Evolutionary conservation across 257 asterid species (phyloP), one percentile per base, ranked within the genome.

Genomic region (Lavandula angustifolia): DNA sequence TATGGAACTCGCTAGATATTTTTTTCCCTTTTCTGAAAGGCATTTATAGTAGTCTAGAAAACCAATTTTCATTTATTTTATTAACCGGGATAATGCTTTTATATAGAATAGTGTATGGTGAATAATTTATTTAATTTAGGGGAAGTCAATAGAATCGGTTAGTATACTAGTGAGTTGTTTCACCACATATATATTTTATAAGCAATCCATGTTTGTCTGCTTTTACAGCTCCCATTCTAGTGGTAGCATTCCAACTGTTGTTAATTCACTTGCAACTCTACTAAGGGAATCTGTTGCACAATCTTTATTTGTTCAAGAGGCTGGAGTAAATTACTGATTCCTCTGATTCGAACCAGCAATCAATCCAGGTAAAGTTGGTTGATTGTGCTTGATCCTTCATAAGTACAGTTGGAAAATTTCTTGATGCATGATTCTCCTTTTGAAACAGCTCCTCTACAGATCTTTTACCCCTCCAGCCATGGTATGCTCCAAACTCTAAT

Each of bases 321-420:
- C 84, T 78, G 97, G 97, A 64, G 95, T 90, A 46, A 87, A 84
- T 73, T 87, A 76, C 86, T 90, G 58, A 75, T 84, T 75, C 97
- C 96, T 56, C 73, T 85, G 34, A 90, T 90, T 90, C 97, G 43
- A 84, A 83, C 66, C 97, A 85, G 75, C 97, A 90, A 80, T 87
- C 97, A 62, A 84, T 82, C 58, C 97, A 90, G 92, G 97, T 90
- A 76, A 67, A 37, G 17, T 22, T 34, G 9, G 38, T 62, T 49
- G 31, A 65, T 44, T 61, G 65, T 51, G 57, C 54, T 49, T 46
- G 42, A 40, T 16, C 66, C 14, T 64, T 4, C 11, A 37, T 46
- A 6, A 34, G 9, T 31, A 18, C 17, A 11, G 44, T 54, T 38
- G 31, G 17, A 32, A 42, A 18, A 2, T 34, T 66, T 44, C 4